A percentile compares a stretch with the other conserved stretches of the same genome.
These are phyloP conservation scores for Linanthus parryae DNA, from an alignment of 148 eudicot species.

Conservation along the genomic window DNA sequence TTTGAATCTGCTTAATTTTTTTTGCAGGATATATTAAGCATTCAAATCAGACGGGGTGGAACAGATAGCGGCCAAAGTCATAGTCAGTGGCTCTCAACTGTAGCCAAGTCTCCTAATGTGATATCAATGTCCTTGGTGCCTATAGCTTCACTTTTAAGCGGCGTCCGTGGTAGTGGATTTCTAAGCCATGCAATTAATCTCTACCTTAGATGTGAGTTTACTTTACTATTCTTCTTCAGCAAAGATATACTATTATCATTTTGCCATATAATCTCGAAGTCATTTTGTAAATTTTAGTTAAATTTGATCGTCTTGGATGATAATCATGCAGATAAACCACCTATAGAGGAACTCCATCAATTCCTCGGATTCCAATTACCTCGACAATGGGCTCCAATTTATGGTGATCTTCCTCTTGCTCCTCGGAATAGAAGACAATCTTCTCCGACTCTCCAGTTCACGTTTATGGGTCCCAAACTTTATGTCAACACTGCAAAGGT, in stretches of 20 bases:
- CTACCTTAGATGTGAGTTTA: slow-evolving; percentile 87
- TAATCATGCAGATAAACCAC: slow-evolving; percentile 80
- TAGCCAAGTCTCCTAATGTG: slow-evolving; percentile 70
- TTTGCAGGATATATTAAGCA: slow-evolving; percentile 68
- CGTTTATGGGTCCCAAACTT: slow-evolving; percentile 83
- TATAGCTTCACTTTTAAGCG: slow-evolving; percentile 70
- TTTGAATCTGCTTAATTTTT: background rate
- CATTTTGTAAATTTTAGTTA: too few relatives aligned
- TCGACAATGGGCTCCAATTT: slow-evolving; percentile 97
- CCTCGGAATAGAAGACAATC: slow-evolving; percentile 64
- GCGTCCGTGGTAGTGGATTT: slow-evolving; percentile 90
- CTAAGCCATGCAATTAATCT: slow-evolving; percentile 94
- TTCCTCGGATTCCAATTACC: slow-evolving; percentile 92
- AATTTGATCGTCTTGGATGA: slow-evolving; percentile 10
- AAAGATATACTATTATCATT: too few relatives aligned
- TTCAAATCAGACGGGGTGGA: slow-evolving; percentile 75
- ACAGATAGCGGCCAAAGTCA: slow-evolving; percentile 67
- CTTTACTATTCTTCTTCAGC: too few relatives aligned
- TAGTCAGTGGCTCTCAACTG: slow-evolving; percentile 76
- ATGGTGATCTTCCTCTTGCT: slow-evolving; percentile 80
- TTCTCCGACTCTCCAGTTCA: slow-evolving; percentile 72
- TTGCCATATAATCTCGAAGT: too few relatives aligned
- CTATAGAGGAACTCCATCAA: slow-evolving; percentile 75
- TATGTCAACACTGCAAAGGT: slow-evolving; percentile 76
- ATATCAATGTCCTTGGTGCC: slow-evolving; percentile 94